Evolutionary conservation across 768 basidiomycete genomes (phyloP).

Genomic region (Gymnopilus dilepis): DNA sequence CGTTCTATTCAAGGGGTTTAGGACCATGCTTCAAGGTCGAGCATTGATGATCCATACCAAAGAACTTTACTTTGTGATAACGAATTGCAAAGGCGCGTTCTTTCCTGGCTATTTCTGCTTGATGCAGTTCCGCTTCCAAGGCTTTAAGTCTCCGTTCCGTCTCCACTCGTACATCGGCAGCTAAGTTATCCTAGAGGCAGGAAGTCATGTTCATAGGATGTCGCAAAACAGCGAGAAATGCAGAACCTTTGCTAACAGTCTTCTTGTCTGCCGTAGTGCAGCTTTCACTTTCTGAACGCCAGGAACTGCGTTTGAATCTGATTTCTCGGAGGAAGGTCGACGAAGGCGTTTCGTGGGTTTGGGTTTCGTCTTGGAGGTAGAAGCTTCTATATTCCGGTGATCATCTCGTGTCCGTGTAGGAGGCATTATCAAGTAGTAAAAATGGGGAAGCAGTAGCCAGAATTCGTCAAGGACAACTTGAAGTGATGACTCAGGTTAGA

Average conservation of each 20-base stretch:
- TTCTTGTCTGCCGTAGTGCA: constrained; percentile 78
- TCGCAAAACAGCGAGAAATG: not conserved
- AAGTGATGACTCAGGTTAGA: not conserved
- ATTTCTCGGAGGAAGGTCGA: constrained; percentile 27
- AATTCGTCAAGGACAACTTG: not conserved
- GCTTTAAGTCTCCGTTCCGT: constrained; percentile 80
- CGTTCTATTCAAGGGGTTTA: constrained; percentile 58
- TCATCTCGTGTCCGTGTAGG: constrained; percentile 29
- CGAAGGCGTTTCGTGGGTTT: constrained; percentile 29
- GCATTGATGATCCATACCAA: constrained; percentile 59
- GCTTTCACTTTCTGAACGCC: constrained; percentile 91
- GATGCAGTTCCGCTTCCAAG: constrained; percentile 74
- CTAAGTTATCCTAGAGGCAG: constrained; percentile 66
- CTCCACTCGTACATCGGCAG: constrained; percentile 82
- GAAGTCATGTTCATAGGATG: not conserved
- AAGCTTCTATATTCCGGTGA: constrained; percentile 29
- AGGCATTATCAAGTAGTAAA: constrained; percentile 25
- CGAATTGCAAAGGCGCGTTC: constrained; percentile 75
- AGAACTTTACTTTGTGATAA: constrained; percentile 95
- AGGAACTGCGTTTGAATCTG: constrained; percentile 43
- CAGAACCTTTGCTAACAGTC: constrained; percentile 80
- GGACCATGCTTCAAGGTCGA: not conserved
- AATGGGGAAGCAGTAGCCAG: not conserved
- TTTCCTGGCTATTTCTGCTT: constrained; percentile 64
- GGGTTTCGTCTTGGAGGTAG: constrained; percentile 32